Evolutionary conservation across 768 basidiomycete genomes (phyloP), one percentile per base, ranked within the genome.

Genomic region (Podaxis carcinomalis): DNA sequence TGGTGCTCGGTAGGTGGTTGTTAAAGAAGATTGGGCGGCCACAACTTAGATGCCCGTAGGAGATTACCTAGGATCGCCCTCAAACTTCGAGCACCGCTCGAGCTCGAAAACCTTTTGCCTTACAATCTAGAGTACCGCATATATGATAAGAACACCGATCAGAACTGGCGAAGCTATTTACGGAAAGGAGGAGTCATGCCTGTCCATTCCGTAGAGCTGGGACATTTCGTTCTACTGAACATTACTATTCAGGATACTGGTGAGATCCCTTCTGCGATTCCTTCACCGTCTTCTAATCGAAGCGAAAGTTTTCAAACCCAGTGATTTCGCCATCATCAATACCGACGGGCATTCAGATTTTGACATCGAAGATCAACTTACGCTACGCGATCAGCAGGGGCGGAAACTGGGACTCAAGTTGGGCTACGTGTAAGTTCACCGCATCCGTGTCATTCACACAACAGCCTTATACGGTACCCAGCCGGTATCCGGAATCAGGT

Each of bases 291-390:
- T 53, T 27, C 44, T 44, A 28, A 56, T 3, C 14, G 42, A 19
- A 16, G 14, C 14, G 6, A 7, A 66, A 96, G 94, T 86, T 13
- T 93, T 95, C 78, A 90, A 90, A 68, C 89, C 93, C 14, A 96
- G 95, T 70, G 95, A 98, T 61, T 99, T 97, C 67, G 90, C 94
- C 2, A 98, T 99, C 73, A 95, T 99, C 75, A 98, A 94, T 69
- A 93, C 92, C 14, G 94, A 97, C 69, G 88, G 87, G 28, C 85
- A 92, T 57, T 90, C 94, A 2, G 95, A 95, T 73, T 93, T 94
- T 64, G 90, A 89, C 62, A 80, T 86, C 57, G 97, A 95, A 72
- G 83, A 79, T 55, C 81, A 77, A 37, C 73, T 98, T 51, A 82
- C 81, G 5, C 73, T 98, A 50, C 81, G 85, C 3, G 97, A 98